Evolutionary conservation across 345 rosid species (phyloP), one percentile per base, ranked within the genome.

Genomic region (Hevea brasiliensis): DNA sequence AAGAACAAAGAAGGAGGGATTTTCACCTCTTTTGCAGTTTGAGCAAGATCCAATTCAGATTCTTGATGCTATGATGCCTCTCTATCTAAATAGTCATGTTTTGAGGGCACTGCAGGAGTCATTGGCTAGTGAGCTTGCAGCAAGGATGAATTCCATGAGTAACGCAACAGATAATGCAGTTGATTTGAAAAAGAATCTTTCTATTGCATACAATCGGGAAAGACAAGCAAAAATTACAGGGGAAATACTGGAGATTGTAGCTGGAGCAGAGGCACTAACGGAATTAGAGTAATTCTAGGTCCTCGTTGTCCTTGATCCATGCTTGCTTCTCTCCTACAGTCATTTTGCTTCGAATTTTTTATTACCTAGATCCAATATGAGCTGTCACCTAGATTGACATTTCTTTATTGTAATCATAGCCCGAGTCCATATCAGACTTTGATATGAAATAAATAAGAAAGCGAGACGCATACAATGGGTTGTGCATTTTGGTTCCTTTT

Each of bases 1-100:
- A 67, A 74, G 68, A 54, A 62, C 68, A 29, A 78, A 73, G 53
- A 73, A 70, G 18, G 82, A 72, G 6, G 81, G 70, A 58, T 64
- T 87, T 26, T 82, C 85, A 1, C 94, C 98, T 0, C 86, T 94
- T 75, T 73, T 87, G 94, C 82, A 83, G 82, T 91, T 94, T 70
- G 98, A 94, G 83, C 97, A 91, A 80, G 97, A 91, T 61, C 97
- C 96, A 3, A 89, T 79, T 77, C 97, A 91, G 84, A 94, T 92
- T 81, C 90, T 94, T 57, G 97, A 94, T 77, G 96, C 97, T 11
- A 87, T 92, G 97, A 84, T 94, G 90, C 98, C 97, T 59, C 83
- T 92, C 75, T 92, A 94, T 81, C 47, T 92, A 76, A 92, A 92
- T 70, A 87, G 97, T 75, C 98, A 91, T 85, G 87, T 92, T 77